phyloP scores from a whole-genome alignment of 2,329 filamentous ascomycete species.

The Xylaria sp. region DNA sequence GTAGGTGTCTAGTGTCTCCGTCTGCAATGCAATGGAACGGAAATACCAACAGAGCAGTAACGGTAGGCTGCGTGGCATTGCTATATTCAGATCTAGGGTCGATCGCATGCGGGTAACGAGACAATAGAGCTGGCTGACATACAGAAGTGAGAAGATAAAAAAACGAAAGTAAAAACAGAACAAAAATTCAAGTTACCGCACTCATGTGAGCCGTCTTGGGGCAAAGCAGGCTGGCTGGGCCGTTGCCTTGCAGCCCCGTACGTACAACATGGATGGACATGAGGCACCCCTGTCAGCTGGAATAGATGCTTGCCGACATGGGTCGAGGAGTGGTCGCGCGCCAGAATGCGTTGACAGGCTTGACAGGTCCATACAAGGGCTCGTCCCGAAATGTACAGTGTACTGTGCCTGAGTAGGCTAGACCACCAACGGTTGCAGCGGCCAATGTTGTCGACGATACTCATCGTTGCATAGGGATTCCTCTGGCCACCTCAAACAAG shows the following conservation, averaged over 20 bases:
- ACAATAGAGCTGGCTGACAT: conserved; percentile 40
- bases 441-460: conserved; percentile 13
- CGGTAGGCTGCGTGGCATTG: conserved; percentile 54
- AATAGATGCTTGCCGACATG: conserved; percentile 32
- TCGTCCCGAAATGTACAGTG: conserved; percentile 9
- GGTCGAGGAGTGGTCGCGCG: conserved; percentile 32
- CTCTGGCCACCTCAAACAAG: conserved; percentile 26
- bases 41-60: conserved; percentile 51
- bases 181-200: conserved; percentile 34
- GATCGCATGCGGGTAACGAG: conserved; percentile 46
- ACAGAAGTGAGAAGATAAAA: conserved; percentile 31
- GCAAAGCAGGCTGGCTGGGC: conserved; percentile 42
- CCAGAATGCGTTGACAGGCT: conserved; percentile 30
- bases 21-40: conserved; percentile 51
- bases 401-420: neutral
- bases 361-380: conserved; percentile 23
- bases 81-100: conserved; percentile 55
- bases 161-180: conserved; percentile 35
- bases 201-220: conserved; percentile 43
- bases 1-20: conserved; percentile 47
- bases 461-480: conserved; percentile 12
- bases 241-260: conserved; percentile 39
- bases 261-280: conserved; percentile 28
- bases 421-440: conserved; percentile 23
- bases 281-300: conserved; percentile 40